Conservation (phyloP, 805 yeast genomes). For the Sungouiozyma ichnusensis region DNA sequence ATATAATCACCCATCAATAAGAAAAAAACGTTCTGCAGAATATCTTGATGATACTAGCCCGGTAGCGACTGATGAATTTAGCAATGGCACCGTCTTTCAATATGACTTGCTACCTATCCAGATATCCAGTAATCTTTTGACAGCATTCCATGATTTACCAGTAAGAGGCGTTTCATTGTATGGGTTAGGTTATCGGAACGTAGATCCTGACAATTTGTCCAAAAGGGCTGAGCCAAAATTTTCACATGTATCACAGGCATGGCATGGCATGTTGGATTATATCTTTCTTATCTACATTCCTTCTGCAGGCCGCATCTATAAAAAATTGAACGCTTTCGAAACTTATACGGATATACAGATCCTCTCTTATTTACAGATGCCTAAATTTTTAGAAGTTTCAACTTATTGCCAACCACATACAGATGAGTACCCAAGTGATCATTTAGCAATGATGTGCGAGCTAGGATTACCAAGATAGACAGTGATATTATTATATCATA, state of each 20-base stretch:
- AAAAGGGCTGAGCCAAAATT: constrained; percentile 67
- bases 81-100: too few relatives aligned
- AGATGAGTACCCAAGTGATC: constrained; percentile 83
- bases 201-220: constrained; percentile 59
- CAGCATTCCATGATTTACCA: background rate
- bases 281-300: constrained; percentile 45
- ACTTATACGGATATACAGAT: constrained; percentile 39
- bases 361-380: constrained; percentile 51
- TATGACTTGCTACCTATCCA: too few relatives aligned
- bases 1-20: too few relatives aligned
- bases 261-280: constrained; percentile 84
- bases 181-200: constrained; percentile 50
- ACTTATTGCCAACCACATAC: constrained; percentile 72
- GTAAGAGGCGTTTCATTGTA: constrained; percentile 60
- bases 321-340: constrained; percentile 28
- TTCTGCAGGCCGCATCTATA: constrained; percentile 35
- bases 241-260: constrained; percentile 84
- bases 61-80: too few relatives aligned
- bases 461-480: constrained; percentile 24
- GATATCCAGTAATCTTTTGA: background rate
- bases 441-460: constrained; percentile 69
- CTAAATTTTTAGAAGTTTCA: constrained; percentile 65
- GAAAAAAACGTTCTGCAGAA: too few relatives aligned
- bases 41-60: too few relatives aligned
- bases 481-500: too few relatives aligned